phyloP scores from a whole-genome alignment of 2,329 filamentous ascomycete genomes.

The Exserohilum turcica region DNA sequence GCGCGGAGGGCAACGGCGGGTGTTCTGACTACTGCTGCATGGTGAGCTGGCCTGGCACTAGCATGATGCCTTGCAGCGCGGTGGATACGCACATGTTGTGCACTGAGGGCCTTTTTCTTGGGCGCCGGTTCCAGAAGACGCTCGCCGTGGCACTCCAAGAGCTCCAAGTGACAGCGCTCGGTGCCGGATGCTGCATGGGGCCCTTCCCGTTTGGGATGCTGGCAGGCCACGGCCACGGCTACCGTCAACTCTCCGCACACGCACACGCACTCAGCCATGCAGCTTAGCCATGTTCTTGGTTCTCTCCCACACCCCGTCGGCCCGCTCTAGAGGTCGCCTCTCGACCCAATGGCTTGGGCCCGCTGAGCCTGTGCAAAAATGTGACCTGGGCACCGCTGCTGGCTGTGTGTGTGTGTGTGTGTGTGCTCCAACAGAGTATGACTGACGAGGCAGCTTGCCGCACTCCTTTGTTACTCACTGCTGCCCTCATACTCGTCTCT shows the following conservation, averaged over 20 bases:
- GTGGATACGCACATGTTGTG: slow-evolving; percentile 14
- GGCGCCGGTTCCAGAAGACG: slow-evolving; percentile 8
- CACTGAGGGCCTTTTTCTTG: too few relatives aligned
- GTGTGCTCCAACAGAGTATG: slow-evolving; percentile 21
- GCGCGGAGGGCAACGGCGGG: slow-evolving; percentile 7
- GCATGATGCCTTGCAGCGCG: slow-evolving; percentile 12
- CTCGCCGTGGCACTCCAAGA: too few relatives aligned
- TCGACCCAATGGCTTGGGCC: slow-evolving; percentile 10
- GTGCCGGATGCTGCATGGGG: slow-evolving; percentile 7
- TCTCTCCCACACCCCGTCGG: slow-evolving; percentile 8
- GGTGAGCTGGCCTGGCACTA: slow-evolving; percentile 21
- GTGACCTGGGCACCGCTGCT: neutral
- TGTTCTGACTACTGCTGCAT: slow-evolving; percentile 16
- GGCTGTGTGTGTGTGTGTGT: too few relatives aligned
- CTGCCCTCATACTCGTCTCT: slow-evolving; percentile 6
- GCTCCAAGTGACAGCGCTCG: slow-evolving; percentile 3
- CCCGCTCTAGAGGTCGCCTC: slow-evolving; percentile 12
- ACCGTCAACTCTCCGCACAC: slow-evolving; percentile 5
- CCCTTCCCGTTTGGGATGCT: slow-evolving; percentile 1
- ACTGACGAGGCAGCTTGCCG: slow-evolving; percentile 25
- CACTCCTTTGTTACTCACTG: slow-evolving; percentile 20
- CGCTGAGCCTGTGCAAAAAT: slow-evolving; percentile 13
- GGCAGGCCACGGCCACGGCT: slow-evolving; percentile 1
- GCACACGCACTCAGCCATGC: too few relatives aligned
- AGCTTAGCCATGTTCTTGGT: slow-evolving; percentile 7